Evolutionary conservation across 108 stramenopile species (phyloP), one percentile per base, ranked within the genome.

Genomic region (Cyclotella distinguenda): DNA sequence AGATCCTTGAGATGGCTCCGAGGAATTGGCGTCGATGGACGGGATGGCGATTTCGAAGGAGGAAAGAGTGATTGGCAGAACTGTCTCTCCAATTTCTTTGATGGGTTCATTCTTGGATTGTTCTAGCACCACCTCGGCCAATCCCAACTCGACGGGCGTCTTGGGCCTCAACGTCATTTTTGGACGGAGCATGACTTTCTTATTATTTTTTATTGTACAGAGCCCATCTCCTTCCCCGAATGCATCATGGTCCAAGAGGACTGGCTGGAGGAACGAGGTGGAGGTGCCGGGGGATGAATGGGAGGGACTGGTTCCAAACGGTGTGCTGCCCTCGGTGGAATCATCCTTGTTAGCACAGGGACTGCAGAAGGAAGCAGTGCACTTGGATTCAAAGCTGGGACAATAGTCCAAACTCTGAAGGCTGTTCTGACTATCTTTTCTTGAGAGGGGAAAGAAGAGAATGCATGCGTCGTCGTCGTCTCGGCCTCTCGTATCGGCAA

Each of bases 131-230:
- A n/a, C 27, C 51, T 28, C 51, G 15, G 0, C 26, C 27, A 1
- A 0, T 31, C 11, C 33, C 35, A 38, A 39, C 35, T 39, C 39
- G 55, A 40, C 40, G 25, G 40, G 58, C 25, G 58, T 59, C 43
- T 59, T 49, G 4, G 61, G 63, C n/a, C 48, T 42, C 33, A 40
- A 25, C 0, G 63, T 36, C 63, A 64, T 50, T 18, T 64, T 64
- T 6, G 63, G 63, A 11, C 63, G 49, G 12, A 64, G 50, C 50
- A 52, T 51, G 8, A 64, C 49, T 21, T 64, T 64, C 49, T 64
- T 64, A 49, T 50, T 64, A 15, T 18, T 27, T 16, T 39, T 51
- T 6, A 32, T 1, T 18, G 30, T 26, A 22, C 11, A 48, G 1
- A 32, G 18, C 11, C 38, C 16, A 31, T 35, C 47, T 10, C 13